Conservation (phyloP, 140 eudicot genomes). For the Ambrosia hybrid region DNA sequence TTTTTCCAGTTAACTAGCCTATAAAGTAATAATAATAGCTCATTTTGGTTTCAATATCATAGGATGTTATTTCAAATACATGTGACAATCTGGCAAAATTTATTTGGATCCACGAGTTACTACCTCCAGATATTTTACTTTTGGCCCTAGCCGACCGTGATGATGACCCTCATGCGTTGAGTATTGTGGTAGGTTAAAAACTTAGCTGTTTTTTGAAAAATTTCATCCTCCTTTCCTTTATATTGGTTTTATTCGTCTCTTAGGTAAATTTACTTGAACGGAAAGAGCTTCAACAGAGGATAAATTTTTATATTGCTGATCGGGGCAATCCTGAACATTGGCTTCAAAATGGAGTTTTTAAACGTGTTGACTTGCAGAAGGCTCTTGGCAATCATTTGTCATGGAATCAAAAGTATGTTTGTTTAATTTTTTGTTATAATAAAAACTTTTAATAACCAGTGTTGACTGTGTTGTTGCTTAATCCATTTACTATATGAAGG, state of each 20-base stretch:
- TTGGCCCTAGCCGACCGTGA: conserved; percentile 82
- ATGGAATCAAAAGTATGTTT: too few species aligned
- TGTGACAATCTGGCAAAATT: conserved; percentile 69
- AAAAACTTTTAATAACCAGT: too few species aligned
- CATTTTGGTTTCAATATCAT: conserved; percentile 20
- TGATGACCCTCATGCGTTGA: conserved; percentile 89
- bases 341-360: too few species aligned
- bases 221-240: background rate
- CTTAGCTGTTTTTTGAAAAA: background rate
- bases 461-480: too few species aligned
- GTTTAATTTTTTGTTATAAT: too few species aligned
- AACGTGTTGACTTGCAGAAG: too few species aligned
- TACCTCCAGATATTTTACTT: conserved; percentile 76
- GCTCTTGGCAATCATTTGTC: too few species aligned
- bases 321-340: conserved; percentile 19
- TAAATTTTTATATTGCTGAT: conserved; percentile 46
- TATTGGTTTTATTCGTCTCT: conserved; percentile 7
- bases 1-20: background rate
- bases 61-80: conserved; percentile 73
- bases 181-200: conserved; percentile 58
- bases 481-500: background rate
- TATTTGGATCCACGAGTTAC: conserved; percentile 84
- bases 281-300: conserved; percentile 28
- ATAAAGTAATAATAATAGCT: background rate
- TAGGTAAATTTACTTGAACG: conserved; percentile 80